Evolutionary conservation across 2,329 filamentous ascomycete species (phyloP).

Genomic region (Colletotrichum navitas): DNA sequence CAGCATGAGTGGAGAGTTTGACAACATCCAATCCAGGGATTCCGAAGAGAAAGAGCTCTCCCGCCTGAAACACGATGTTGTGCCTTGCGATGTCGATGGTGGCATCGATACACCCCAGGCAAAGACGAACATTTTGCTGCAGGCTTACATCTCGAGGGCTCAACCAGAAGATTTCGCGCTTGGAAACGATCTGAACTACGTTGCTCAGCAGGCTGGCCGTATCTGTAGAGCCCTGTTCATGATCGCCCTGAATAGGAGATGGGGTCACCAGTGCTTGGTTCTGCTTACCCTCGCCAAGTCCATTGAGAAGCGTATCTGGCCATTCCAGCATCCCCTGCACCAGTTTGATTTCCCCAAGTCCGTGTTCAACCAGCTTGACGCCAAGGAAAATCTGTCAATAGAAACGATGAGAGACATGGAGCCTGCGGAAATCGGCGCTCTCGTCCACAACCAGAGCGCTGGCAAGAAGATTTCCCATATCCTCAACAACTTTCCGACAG

Average conservation of each 20-base stretch:
- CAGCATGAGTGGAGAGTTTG: conserved; percentile 96
- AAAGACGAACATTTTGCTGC: conserved; percentile 95
- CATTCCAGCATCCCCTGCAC: conserved; percentile 92
- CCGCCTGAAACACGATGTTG: conserved; percentile 75
- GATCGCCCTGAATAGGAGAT: conserved; percentile 94
- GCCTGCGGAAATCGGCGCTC: conserved; percentile 84
- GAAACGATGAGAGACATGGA: conserved; percentile 95
- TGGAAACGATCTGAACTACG: conserved; percentile 91
- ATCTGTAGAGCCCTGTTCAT: conserved; percentile 97
- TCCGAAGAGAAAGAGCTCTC: conserved; percentile 90
- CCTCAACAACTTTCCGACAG: conserved; percentile 90
- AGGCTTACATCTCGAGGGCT: conserved; percentile 91
- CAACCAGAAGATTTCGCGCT: conserved; percentile 94
- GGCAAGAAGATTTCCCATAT: conserved; percentile 85
- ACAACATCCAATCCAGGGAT: conserved; percentile 94
- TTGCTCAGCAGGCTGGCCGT: conserved; percentile 93
- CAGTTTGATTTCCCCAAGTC: conserved; percentile 93
- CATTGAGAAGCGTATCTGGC: conserved; percentile 96
- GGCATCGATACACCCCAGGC: conserved; percentile 78
- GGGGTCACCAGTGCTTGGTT: conserved; percentile 95
- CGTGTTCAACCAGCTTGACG: conserved; percentile 85
- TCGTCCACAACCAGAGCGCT: conserved; percentile 92
- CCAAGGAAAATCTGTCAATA: conserved; percentile 81
- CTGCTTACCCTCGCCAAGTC: conserved; percentile 94
- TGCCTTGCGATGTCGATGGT: conserved; percentile 85